Conservation (phyloP, 495 filamentous ascomycete species). For the Talaromyces proteolyticus region DNA sequence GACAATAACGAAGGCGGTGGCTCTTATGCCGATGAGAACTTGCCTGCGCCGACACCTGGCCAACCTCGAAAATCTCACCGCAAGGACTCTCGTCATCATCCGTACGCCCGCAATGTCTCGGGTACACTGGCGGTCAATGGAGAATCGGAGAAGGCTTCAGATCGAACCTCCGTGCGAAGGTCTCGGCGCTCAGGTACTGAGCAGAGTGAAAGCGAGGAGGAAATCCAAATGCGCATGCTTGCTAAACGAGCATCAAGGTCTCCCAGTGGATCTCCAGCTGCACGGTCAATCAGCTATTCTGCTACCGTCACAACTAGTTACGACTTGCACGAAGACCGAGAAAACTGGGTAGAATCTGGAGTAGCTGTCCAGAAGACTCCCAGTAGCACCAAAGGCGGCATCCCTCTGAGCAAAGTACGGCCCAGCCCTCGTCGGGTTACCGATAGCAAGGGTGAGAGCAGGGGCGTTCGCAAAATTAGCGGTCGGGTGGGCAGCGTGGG, state of each 20-base stretch:
- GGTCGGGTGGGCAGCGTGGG: slow-evolving; percentile 84
- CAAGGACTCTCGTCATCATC: slow-evolving; percentile 51
- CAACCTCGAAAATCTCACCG: slow-evolving; percentile 86
- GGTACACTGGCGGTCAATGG: slow-evolving; percentile 31
- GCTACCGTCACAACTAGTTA: slow-evolving; percentile 40
- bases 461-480: slow-evolving; percentile 83
- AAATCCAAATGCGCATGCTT: slow-evolving; percentile 65
- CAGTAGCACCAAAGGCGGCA: slow-evolving; percentile 52
- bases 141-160: slow-evolving; percentile 25
- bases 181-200: slow-evolving; percentile 36
- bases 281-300: slow-evolving; percentile 44
- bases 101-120: slow-evolving; percentile 43
- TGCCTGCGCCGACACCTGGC: slow-evolving; percentile 92
- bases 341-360: slow-evolving; percentile 37
- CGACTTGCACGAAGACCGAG: slow-evolving; percentile 36
- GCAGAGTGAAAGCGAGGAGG: slow-evolving; percentile 69
- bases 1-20: slow-evolving; percentile 65
- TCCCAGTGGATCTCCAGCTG: slow-evolving; percentile 30
- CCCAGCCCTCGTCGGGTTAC: slow-evolving; percentile 57
- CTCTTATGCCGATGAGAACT: slow-evolving; percentile 60
- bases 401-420: slow-evolving; percentile 69
- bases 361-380: slow-evolving; percentile 57
- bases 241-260: slow-evolving; percentile 52
- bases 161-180: slow-evolving; percentile 26
- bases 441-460: slow-evolving; percentile 46